phyloP scores from a whole-genome alignment of 805 yeast species.

The Candida oleophila region DNA sequence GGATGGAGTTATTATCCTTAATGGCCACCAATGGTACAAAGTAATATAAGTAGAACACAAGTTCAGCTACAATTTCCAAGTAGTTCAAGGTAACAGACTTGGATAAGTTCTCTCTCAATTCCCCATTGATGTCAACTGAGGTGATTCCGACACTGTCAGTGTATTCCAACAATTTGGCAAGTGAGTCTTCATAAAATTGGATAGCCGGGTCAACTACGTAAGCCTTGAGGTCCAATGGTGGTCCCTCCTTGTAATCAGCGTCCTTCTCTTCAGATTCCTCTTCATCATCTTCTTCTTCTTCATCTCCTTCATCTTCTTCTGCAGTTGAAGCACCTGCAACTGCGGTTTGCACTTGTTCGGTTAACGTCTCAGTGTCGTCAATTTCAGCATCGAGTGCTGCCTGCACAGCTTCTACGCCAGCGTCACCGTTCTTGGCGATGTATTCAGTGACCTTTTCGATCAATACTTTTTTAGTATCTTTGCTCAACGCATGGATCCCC shows the following conservation, averaged over 20 bases:
- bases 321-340: conserved; percentile 20
- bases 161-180: conserved; percentile 25
- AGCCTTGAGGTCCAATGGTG: conserved; percentile 40
- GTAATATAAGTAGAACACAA: conserved; percentile 27
- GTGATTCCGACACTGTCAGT: conserved; percentile 38
- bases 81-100: conserved; percentile 35
- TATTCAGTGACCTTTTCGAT: conserved; percentile 35
- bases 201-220: conserved; percentile 39
- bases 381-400: conserved; percentile 9
- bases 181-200: conserved; percentile 23
- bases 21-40: conserved; percentile 36
- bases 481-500: conserved; percentile 31
- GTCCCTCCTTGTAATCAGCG: conserved; percentile 34
- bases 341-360: conserved; percentile 17
- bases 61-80: conserved; percentile 29
- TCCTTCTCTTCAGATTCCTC: conserved; percentile 35
- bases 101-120: conserved; percentile 39
- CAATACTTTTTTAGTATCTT: conserved; percentile 42
- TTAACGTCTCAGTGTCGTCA: conserved; percentile 20
- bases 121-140: conserved; percentile 32
- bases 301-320: conserved; percentile 22
- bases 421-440: conserved; percentile 25
- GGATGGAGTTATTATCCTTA: conserved; percentile 34
- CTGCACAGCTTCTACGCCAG: conserved; percentile 19
- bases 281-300: conserved; percentile 15